phyloP scores from a whole-genome alignment of 768 basidiomycete genomes.

The Lactarius trivialis region DNA sequence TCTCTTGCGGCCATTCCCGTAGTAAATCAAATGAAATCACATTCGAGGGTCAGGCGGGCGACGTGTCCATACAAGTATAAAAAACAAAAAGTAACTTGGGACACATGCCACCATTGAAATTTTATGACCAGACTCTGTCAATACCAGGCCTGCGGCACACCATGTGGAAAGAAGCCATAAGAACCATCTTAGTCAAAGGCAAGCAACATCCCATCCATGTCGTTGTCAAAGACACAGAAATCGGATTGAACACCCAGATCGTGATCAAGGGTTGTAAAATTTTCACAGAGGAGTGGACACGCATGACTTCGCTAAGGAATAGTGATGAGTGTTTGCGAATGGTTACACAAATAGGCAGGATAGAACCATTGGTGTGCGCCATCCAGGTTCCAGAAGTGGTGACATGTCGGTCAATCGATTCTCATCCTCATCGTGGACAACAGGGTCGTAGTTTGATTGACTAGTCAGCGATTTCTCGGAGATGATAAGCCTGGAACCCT shows the following conservation, averaged over 20 bases:
- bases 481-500: background rate
- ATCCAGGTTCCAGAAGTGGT: background rate
- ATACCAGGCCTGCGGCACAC: background rate
- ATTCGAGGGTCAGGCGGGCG: background rate
- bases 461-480: background rate
- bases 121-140: too few relatives aligned
- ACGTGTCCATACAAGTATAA: background rate
- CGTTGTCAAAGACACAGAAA: conserved; percentile 7
- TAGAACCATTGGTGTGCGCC: background rate
- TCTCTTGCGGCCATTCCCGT: conserved; percentile 5
- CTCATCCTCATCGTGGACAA: background rate
- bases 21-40: background rate
- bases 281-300: background rate
- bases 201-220: conserved; percentile 5
- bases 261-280: conserved; percentile 8
- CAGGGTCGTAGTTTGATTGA: background rate
- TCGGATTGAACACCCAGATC: background rate
- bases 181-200: background rate
- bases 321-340: background rate
- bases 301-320: background rate
- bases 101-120: too few relatives aligned
- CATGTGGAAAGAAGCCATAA: background rate
- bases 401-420: background rate
- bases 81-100: background rate
- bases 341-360: background rate